phyloP scores from a whole-genome alignment of 331 rosid species.

The Telfairia occidentalis region DNA sequence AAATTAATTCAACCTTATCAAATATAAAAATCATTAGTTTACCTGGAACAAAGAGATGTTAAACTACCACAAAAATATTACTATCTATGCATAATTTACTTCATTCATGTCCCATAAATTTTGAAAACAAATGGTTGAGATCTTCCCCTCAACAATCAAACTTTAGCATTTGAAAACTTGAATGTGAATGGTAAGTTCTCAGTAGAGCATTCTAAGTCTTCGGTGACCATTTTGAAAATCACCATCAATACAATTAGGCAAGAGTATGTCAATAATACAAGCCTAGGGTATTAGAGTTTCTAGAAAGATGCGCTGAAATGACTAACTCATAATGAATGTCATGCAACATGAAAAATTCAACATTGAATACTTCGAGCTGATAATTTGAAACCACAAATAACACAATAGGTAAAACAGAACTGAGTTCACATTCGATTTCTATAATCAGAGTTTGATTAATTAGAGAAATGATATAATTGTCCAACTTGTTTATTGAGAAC shows the following conservation, averaged over 20 bases:
- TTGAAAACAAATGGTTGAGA: not conserved
- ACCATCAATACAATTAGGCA: not conserved
- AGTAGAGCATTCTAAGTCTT: not conserved
- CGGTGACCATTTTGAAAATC: not conserved
- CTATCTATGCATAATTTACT: not conserved
- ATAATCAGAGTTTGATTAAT: no score
- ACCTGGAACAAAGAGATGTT: not conserved
- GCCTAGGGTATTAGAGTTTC: not conserved
- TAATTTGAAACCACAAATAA: not conserved
- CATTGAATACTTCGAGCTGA: not conserved
- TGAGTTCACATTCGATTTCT: not conserved
- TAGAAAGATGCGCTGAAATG: not conserved
- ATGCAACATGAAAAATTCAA: not conserved
- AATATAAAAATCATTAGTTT: not conserved
- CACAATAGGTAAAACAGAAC: not conserved
- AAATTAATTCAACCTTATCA: not conserved
- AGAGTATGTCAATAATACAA: not conserved
- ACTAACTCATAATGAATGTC: not conserved
- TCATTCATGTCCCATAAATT: not conserved
- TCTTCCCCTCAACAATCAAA: not conserved
- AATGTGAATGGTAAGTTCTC: not conserved
- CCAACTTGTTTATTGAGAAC: no score
- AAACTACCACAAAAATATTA: not conserved
- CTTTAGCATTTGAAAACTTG: not conserved
- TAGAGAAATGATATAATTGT: no score